Evolutionary conservation across 1,284 basidiomycete species (phyloP).

Genomic region (Moesziomyces parantarcticus): DNA sequence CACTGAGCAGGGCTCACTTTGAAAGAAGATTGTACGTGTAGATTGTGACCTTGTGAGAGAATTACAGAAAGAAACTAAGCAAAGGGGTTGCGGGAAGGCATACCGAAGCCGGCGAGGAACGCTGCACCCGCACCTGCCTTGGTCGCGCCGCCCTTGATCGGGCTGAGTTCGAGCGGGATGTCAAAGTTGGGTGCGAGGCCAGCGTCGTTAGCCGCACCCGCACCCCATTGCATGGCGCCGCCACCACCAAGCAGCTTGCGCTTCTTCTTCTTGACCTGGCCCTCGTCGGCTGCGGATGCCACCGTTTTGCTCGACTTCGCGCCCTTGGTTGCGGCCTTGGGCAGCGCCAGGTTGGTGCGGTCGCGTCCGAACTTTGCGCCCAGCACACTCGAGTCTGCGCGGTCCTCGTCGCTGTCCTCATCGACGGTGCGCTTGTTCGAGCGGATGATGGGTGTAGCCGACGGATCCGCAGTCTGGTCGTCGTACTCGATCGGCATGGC

Average conservation of each 20-base stretch:
- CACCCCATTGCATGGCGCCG: slow-evolving; percentile 33
- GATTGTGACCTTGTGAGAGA: too few relatives aligned
- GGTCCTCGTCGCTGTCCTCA: slow-evolving; percentile 15
- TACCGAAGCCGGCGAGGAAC: slow-evolving; percentile 26
- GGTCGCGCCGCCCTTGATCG: slow-evolving; percentile 27
- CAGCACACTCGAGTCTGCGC: slow-evolving; percentile 23
- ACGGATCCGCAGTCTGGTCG: slow-evolving; percentile 41
- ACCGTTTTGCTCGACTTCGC: slow-evolving; percentile 4
- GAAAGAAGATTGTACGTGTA: too few relatives aligned
- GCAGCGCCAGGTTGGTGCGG: slow-evolving; percentile 24
- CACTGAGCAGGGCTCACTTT: too few relatives aligned
- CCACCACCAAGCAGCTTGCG: slow-evolving; percentile 34
- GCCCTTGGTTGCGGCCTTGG: neutral
- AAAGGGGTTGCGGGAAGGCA: slow-evolving; percentile 25
- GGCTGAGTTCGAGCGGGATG: slow-evolving; percentile 38
- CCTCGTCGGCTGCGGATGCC: slow-evolving; percentile 3
- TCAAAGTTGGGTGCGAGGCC: slow-evolving; percentile 46
- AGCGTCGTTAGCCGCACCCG: slow-evolving; percentile 9
- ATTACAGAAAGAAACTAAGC: slow-evolving; percentile 3
- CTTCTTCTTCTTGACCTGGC: slow-evolving; percentile 40
- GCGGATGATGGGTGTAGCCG: slow-evolving; percentile 45
- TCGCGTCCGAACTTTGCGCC: slow-evolving; percentile 35
- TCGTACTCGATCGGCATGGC: slow-evolving; percentile 34
- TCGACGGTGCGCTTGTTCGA: slow-evolving; percentile 18
- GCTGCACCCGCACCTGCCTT: slow-evolving; percentile 8